Base-by-base conservation (phyloP, 176 grass and related monocot genomes). In the Aegilops tauschii region DNA sequence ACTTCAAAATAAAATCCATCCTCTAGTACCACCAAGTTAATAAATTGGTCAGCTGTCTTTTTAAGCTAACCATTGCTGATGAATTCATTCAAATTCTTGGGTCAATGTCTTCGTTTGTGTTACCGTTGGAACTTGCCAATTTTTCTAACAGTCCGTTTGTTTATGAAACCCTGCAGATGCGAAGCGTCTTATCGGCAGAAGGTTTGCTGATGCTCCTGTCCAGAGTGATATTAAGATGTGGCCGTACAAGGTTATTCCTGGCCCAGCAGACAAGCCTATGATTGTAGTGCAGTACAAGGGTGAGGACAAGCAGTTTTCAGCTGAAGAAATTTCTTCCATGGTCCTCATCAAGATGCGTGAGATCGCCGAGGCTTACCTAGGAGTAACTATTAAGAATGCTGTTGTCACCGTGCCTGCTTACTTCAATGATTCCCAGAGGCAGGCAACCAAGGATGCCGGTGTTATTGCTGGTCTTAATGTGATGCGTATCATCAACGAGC, bases 391-490 rank as follows among this genome's bases (percentile, higher is more conserved):
- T n/a, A 91, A 91, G 81, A 88, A 84, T 69, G 90, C 64, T 47
- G 78, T 92, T 63, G 90, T 88, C 13, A 82, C 72, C 0, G 86
- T 92, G 8, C 86, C 82, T 78, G 82, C 90, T 23, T 91, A 91
- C 78, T 92, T 92, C 25, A 92, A 88, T 45, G 86, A 92, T 50
- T 92, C 90, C 54, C 82, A 92, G 71, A 88, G 90, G 71, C 86
- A 92, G 72, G 86, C 90, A 54, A 92, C 86, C 3, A 92, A 92
- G 65, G 90, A 92, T 82, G 90, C 90, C 45, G 82, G 86, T 21
- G 83, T 92, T 47, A 92, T 92, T 88, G 82, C 86, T 30, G 86
- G 90, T 67, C 78, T 92, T 8, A 92, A 88, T 86, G 86, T 88
- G 1, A 88, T 86, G 86, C 71, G 83, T 21, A 92, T 92, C 56